Evolutionary conservation across 768 basidiomycete genomes (phyloP), one percentile per base, ranked within the genome.

Genomic region (Hygrophoropsis aurantiaca): DNA sequence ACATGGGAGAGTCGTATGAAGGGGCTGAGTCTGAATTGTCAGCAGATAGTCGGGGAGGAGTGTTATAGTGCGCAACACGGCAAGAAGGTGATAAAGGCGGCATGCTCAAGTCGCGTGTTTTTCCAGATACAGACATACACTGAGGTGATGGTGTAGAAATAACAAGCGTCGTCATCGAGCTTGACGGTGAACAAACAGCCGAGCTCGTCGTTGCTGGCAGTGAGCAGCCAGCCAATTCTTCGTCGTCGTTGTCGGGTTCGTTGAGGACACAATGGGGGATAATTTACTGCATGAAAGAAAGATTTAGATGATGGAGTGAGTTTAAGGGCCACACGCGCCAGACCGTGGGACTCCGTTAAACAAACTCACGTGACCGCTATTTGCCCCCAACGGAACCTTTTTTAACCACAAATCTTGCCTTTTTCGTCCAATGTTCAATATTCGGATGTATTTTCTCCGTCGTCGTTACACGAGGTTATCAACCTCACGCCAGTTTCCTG

Each of bases 1-100:
- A 72, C 78, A 84, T 79, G 37, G 82, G 78, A 25, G 79, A 76
- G 56, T 78, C 77, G 55, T 71, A 77, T 34, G 73, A 66, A 26
- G 67, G 51, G 43, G 59, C 47, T 44, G 59, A 50, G 40, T 50
- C 48, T 7, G 45, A 1, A 15, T 54, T 32, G 19, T 60, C 55
- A 42, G 56, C 38, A 33, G 57, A 45, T 37, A 64, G 48, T 32
- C 61, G 58, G 3, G 67, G 67, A n/a, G 72, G 71, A 1, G 70
- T 70, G 38, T 62, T 60, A 53, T 58, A 58, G 53, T 52, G 61
- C 1, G 54, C 53, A 60, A 62, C 56, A 41, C 60, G 60, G 58
- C 65, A 68, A 46, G 56, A 60, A 32, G 71, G 61, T 2, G 61
- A 62, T 52, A 65, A 56, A 24, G 59, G 53, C 6, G 67, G 62